These are phyloP conservation scores for Mesembryanthemum crystallinum DNA, from an alignment of 148 eudicot genomes.

Conservation along the genomic window DNA sequence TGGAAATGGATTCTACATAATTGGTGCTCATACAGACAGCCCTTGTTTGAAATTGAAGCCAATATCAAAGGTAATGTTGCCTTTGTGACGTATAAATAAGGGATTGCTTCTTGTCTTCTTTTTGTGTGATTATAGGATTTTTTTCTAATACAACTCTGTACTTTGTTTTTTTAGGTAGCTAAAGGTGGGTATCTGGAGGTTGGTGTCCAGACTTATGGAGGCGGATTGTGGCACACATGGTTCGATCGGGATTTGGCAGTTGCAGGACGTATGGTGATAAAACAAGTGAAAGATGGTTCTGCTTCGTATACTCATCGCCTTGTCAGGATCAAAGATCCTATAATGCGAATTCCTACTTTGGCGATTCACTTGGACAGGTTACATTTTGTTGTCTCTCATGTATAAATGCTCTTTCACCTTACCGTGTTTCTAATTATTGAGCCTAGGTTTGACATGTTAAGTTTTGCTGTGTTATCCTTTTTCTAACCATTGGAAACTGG, in stretches of 20 bases:
- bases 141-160: neutral
- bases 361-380: slow-evolving; percentile 98
- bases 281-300: slow-evolving; percentile 55
- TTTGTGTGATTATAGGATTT: neutral
- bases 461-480: neutral
- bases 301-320: slow-evolving; percentile 67
- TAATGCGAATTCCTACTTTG: slow-evolving; percentile 93
- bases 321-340: slow-evolving; percentile 78
- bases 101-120: slow-evolving; percentile 1
- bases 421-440: neutral
- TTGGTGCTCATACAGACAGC: slow-evolving; percentile 98
- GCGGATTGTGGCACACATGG: slow-evolving; percentile 99
- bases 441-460: neutral
- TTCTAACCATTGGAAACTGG: neutral
- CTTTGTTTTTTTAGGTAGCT: slow-evolving; percentile 45
- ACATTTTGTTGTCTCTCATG: slow-evolving; percentile 5
- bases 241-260: slow-evolving; percentile 88
- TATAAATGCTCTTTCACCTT: neutral
- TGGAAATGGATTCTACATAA: slow-evolving; percentile 81
- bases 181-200: slow-evolving; percentile 93
- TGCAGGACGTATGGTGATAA: slow-evolving; percentile 87
- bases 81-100: neutral
- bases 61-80: slow-evolving; percentile 62
- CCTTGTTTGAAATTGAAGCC: slow-evolving; percentile 96
- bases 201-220: slow-evolving; percentile 92